These are phyloP conservation scores for Chrysoporthe deuterocubensis DNA, from an alignment of 2,329 filamentous ascomycete genomes.

Conservation along the genomic window DNA sequence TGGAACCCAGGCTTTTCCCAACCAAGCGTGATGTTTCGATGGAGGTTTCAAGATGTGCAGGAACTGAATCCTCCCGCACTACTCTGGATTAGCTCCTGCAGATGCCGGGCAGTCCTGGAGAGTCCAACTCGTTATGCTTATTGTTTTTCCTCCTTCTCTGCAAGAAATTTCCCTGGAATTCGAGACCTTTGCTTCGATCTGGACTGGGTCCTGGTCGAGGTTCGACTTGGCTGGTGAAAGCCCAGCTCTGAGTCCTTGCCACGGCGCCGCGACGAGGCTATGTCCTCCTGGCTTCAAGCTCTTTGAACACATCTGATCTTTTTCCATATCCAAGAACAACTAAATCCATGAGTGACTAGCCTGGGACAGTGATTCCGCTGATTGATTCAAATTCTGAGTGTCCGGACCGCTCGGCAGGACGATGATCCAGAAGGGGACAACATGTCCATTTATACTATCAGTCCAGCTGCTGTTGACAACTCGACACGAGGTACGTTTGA, in stretches of 20 bases:
- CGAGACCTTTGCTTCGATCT: background rate
- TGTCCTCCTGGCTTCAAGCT: background rate
- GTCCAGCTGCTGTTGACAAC: background rate
- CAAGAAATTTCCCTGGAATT: background rate
- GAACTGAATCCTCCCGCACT: background rate
- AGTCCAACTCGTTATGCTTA: background rate
- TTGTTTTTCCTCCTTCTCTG: background rate
- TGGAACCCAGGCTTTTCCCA: background rate
- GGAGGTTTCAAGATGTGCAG: conserved; percentile 2
- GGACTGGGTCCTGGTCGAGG: background rate
- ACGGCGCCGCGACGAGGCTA: background rate
- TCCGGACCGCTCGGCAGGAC: background rate
- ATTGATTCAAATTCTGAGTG: background rate
- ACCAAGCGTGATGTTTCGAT: background rate
- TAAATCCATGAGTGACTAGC: background rate
- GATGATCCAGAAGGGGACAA: background rate
- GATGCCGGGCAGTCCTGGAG: background rate
- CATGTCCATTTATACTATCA: background rate
- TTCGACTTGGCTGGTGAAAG: background rate
- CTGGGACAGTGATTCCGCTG: background rate
- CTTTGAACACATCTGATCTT: background rate
- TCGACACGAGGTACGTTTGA: background rate
- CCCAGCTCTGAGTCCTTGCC: background rate
- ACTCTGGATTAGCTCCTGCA: background rate
- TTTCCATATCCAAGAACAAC: background rate